Base-by-base conservation (phyloP, 768 basidiomycete species). In the Amanita muscaria region DNA sequence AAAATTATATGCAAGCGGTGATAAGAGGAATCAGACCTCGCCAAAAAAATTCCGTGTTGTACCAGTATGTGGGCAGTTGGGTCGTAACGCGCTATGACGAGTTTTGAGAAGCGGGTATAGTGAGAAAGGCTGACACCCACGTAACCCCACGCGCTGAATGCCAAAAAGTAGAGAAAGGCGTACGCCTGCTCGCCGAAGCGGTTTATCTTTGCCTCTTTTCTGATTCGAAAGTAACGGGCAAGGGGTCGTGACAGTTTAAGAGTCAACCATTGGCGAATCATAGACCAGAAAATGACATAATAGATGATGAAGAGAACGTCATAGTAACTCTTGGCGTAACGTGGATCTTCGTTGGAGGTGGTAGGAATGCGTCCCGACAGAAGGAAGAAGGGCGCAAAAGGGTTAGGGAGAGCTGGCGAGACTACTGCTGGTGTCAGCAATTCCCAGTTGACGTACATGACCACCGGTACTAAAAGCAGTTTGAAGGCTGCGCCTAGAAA, bases 111-210 rank as follows among this genome's bases (percentile, higher is more conserved):
- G 33, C 41, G 39, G 16, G 12, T 32, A 10, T 24, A 36, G 19
- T 24, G 36, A 44, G 14, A 15, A n/a, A 1, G 46, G 42, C 14
- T 3, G 77, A 23, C 34, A 29, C 89, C 59, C 43, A 94, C 92
- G 35, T 80, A 68, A 21, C 96, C 94, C 72, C 84, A 82, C 2
- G 66, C 54, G 6, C 87, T 83, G 50, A 80, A 81, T 49, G 78
- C 44, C 1, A 67, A 53, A 53, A 89, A 93, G 62, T 98, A 99
- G 11, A 88, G 51, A 35, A 88, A 40, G 0, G 91, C 88, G 60
- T 99, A 96, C 0, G 77, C 80, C 58, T 94, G 94, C 65, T 99
- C 94, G 15, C 80, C 87, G 56, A 97, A 97, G 27, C 94, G 70
- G 44, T 81, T 77, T 11, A 91, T 60, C 61, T 93, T 96, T 18